A percentile compares a stretch with the other conserved stretches of the same genome.
These are phyloP conservation scores for Aspergillus terreus DNA, from an alignment of 2,329 filamentous ascomycete species.

Conservation along the genomic window DNA sequence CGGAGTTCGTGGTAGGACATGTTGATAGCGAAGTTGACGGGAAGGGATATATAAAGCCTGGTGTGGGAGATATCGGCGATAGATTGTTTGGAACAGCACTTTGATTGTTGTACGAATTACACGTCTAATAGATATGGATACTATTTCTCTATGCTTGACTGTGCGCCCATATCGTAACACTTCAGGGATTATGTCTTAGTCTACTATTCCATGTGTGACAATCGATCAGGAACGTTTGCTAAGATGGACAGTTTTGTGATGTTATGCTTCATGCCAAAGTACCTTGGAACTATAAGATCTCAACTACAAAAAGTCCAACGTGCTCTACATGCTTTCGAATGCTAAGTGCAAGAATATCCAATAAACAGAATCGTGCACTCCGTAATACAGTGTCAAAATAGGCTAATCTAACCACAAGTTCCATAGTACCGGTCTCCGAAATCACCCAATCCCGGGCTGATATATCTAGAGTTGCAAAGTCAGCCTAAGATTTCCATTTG, in stretches of 20 bases:
- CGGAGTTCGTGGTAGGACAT: slow-evolving; percentile 22
- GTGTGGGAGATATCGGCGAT: slow-evolving; percentile 29
- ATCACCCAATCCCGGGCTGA: slow-evolving; percentile 35
- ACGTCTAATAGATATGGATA: too few relatives aligned
- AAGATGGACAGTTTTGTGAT: too few relatives aligned
- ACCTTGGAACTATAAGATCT: too few relatives aligned
- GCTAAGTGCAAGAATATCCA: too few relatives aligned
- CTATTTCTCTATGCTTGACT: too few relatives aligned
- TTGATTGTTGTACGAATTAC: background rate
- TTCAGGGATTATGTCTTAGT: too few relatives aligned
- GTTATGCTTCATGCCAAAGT: too few relatives aligned
- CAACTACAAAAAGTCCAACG: too few relatives aligned
- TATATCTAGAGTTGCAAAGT: slow-evolving; percentile 22
- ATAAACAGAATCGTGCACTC: background rate
- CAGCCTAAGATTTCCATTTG: background rate
- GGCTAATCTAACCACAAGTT: slow-evolving; percentile 1
- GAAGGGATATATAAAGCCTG: slow-evolving; percentile 24
- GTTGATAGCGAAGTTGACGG: slow-evolving; percentile 22
- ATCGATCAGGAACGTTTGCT: too few relatives aligned
- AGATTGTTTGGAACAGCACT: slow-evolving; percentile 23
- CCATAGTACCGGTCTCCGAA: slow-evolving; percentile 36
- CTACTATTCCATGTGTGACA: too few relatives aligned
- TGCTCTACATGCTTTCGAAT: too few relatives aligned
- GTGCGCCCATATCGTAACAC: too few relatives aligned
- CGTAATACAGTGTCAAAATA: background rate